Percentiles rank a stretch among this genome's conserved stretches.
Evolutionary conservation across 495 filamentous ascomycete species (phyloP).

Genomic region (Aspergillus diversus): DNA sequence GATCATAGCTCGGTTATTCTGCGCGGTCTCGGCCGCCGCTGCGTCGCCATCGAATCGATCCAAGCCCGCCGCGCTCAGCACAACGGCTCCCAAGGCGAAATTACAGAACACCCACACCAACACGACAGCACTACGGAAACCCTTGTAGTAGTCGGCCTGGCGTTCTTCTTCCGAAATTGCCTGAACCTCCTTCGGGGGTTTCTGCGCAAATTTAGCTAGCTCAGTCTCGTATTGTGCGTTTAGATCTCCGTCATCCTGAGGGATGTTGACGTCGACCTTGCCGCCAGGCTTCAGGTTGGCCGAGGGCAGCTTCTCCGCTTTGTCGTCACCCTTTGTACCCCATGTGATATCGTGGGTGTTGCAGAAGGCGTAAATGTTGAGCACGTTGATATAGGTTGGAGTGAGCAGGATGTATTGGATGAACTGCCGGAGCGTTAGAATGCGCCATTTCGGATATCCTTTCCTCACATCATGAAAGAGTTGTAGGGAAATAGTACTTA

Average conservation of each 20-base stretch:
- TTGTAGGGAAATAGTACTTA: conserved; percentile 31
- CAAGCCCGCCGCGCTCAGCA: conserved; percentile 81
- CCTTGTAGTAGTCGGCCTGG: conserved; percentile 98
- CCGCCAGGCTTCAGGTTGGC: conserved; percentile 87
- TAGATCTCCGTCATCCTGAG: conserved; percentile 80
- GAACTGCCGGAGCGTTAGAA: conserved; percentile 53
- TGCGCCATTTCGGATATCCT: not conserved
- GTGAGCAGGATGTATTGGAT: conserved; percentile 96
- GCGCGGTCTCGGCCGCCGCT: conserved; percentile 36
- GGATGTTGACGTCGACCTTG: conserved; percentile 91
- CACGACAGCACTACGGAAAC: conserved; percentile 89
- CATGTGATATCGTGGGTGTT: conserved; percentile 98
- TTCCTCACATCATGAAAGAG: too few relatives aligned
- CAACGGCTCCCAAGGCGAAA: conserved; percentile 84
- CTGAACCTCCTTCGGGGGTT: conserved; percentile 66
- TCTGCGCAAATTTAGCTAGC: conserved; percentile 72
- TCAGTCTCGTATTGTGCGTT: conserved; percentile 95
- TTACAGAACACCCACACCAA: conserved; percentile 97
- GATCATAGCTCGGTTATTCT: conserved; percentile 62
- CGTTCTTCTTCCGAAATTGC: conserved; percentile 67
- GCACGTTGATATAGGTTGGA: conserved; percentile 92
- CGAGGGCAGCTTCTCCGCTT: conserved; percentile 76
- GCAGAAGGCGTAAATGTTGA: conserved; percentile 98
- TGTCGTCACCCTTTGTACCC: conserved; percentile 96
- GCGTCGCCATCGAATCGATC: conserved; percentile 58